Base-by-base conservation (phyloP, 495 filamentous ascomycete species). In the Penicillium ochrochloron region DNA sequence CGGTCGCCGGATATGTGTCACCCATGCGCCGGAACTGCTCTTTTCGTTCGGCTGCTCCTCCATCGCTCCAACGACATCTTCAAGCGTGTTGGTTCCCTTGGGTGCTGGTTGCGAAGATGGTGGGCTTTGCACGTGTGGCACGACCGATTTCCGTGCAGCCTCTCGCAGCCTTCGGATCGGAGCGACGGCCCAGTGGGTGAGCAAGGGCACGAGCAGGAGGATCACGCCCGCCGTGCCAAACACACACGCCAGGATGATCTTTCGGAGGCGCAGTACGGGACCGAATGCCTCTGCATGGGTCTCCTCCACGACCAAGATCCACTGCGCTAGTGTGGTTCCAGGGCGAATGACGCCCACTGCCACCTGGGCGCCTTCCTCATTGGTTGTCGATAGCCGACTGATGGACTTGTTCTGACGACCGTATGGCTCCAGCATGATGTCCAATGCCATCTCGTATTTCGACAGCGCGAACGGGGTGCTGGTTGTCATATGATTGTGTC, bases 241-340 rank as follows among this genome's bases (percentile, higher is more conserved):
- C 1, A 96, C 91, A 57, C 92, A 96, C 2, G 84, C 90, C 3
- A 97, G 75, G 6, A 97, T 83, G 48, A 97, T 90, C 52, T 88
- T 87, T 33, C 90, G 85, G 25, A 97, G 81, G 21, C 86, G 85
- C 39, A 80, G 66, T 34, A 97, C 92, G 1, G 92, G 89, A n/a
- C 81, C 80, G 75, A 86, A 90, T 9, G 92, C 92, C 69, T 97
- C 93, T 39, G 72, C 66, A 53, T 84, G 84, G 14, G 86, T 82
- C 73, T 94, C 89, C 70, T 97, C 94, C 12, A 96, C 84, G 3
- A 97, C 65, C 10, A 97, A 79, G 19, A 89, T 85, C 93, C 93
- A 97, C 62, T 92, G 83, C 19, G 89, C 89, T 34, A 97, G 72
- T 1, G 77, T 66, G 17, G 80, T 89, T 52, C 82, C 80, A 1